phyloP scores from a whole-genome alignment of 2,329 filamentous ascomycete genomes.

The Xylariaceae sp. region DNA sequence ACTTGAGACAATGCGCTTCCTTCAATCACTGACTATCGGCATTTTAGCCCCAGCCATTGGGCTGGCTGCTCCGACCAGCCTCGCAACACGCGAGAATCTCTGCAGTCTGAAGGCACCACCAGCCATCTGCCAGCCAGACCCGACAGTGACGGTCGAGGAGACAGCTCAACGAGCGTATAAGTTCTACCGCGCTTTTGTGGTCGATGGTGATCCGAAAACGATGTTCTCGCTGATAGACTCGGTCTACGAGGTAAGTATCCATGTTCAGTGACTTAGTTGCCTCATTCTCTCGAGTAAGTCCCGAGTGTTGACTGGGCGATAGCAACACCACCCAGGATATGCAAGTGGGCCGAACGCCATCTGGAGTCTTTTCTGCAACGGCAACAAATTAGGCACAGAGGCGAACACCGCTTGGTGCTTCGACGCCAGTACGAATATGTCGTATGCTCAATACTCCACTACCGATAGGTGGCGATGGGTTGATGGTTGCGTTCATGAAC shows the following conservation, averaged over 20 bases:
- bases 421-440: constrained; percentile 36
- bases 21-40: constrained; percentile 18
- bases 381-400: constrained; percentile 30
- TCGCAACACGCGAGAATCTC: constrained; percentile 32
- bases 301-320: not conserved
- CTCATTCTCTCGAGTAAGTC: constrained; percentile 1
- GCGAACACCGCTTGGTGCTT: constrained; percentile 32
- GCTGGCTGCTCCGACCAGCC: constrained; percentile 22
- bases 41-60: constrained; percentile 22
- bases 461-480: constrained; percentile 37
- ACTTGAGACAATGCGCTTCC: constrained; percentile 25
- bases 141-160: constrained; percentile 31
- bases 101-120: constrained; percentile 32
- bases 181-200: constrained; percentile 37
- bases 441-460: constrained; percentile 33
- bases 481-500: constrained; percentile 36
- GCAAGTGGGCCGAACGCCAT: constrained; percentile 30
- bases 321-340: constrained; percentile 37
- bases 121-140: constrained; percentile 30
- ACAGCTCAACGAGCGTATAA: constrained; percentile 34
- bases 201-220: constrained; percentile 33
- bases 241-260: constrained; percentile 28
- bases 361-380: constrained; percentile 35
- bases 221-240: constrained; percentile 38
- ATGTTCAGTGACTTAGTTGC: constrained; percentile 1